These are phyloP conservation scores for Aegilops bicornis DNA, from an alignment of 176 grass and related monocot species.

Conservation along the genomic window DNA sequence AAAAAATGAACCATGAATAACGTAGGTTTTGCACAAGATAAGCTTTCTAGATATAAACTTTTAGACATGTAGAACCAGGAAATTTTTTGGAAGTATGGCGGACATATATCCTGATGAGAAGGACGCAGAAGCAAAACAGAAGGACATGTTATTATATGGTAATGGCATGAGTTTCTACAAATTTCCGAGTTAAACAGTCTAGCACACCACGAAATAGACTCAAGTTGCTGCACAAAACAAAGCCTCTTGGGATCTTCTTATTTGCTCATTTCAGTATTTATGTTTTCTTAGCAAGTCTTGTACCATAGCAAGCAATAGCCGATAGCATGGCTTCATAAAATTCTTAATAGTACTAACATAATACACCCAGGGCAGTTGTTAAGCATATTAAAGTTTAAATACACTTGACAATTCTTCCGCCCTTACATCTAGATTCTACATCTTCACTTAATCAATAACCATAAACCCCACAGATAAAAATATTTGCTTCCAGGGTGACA, in stretches of 20 bases:
- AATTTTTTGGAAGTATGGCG: not conserved
- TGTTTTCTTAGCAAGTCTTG: not conserved
- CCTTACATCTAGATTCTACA: not conserved
- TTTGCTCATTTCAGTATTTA: not conserved
- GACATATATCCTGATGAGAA: not conserved
- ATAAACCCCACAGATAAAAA: not conserved
- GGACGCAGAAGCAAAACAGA: not conserved
- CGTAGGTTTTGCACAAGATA: not conserved
- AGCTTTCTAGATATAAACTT: slow-evolving; percentile 1
- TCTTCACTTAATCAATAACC: not conserved
- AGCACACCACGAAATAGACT: not conserved
- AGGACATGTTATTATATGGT: not conserved
- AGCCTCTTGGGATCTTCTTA: not conserved
- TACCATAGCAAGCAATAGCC: not conserved
- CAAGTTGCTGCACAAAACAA: slow-evolving; percentile 6
- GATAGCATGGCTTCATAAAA: not conserved
- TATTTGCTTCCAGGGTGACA: not conserved
- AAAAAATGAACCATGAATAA: slow-evolving; percentile 14
- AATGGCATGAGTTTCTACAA: not conserved
- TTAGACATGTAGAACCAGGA: not conserved
- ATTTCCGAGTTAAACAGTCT: not conserved
- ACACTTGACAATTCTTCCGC: not conserved
- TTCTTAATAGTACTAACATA: not conserved
- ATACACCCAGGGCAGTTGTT: not conserved
- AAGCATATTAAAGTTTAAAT: not conserved